phyloP scores from a whole-genome alignment of 805 yeast genomes.

The Saturnispora hagleri region DNA sequence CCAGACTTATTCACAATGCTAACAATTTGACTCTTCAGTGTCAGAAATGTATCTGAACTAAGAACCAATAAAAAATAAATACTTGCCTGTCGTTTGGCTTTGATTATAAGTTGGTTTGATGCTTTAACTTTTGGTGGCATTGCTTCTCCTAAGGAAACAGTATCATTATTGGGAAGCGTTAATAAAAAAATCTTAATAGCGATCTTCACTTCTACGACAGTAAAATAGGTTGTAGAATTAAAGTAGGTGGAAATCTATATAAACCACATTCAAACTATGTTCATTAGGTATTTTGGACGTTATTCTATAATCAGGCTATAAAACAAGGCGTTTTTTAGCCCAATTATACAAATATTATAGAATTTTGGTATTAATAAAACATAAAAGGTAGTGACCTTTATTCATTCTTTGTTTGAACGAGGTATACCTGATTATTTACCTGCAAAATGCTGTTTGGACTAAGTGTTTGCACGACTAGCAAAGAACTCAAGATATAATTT shows the following conservation, averaged over 20 bases:
- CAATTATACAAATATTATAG: too few species aligned
- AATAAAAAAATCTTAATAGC: not conserved
- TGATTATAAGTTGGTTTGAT: conserved; percentile 18
- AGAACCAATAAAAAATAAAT: conserved; percentile 26
- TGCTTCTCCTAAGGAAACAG: not conserved
- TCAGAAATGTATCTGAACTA: conserved; percentile 17
- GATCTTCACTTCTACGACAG: not conserved
- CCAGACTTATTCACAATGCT: conserved; percentile 39
- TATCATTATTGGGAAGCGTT: not conserved
- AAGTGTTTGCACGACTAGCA: too few species aligned
- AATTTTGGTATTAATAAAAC: too few species aligned
- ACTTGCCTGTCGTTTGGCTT: conserved; percentile 29
- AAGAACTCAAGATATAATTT: too few species aligned
- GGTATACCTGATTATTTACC: too few species aligned
- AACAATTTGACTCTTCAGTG: conserved; percentile 26
- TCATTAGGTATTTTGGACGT: too few species aligned
- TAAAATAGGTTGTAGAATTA: not conserved
- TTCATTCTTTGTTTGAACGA: too few species aligned
- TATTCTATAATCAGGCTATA: too few species aligned
- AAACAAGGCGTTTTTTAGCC: too few species aligned
- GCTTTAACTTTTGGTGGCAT: conserved; percentile 23
- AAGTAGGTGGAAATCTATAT: not conserved
- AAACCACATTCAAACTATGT: too few species aligned
- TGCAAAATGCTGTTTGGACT: too few species aligned
- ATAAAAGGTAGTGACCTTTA: too few species aligned